These are phyloP conservation scores for Cladosporium sp. DNA, from an alignment of 2,329 filamentous ascomycete genomes.

Conservation along the genomic window DNA sequence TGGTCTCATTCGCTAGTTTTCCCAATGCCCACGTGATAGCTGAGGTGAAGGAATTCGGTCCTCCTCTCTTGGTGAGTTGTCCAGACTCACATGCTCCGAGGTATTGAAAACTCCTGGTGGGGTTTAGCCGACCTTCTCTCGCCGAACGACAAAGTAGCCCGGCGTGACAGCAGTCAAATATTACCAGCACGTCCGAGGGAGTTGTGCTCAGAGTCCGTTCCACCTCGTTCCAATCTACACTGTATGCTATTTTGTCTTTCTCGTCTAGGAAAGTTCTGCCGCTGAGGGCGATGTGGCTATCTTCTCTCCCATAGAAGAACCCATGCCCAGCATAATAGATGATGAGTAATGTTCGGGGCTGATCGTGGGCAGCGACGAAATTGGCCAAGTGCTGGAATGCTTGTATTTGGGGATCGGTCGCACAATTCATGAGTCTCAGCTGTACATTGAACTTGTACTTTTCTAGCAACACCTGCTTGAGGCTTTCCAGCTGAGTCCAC, in stretches of 20 bases:
- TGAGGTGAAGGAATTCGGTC: neutral
- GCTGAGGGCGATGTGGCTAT: neutral
- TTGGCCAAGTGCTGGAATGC: conserved; percentile 18
- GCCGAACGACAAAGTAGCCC: neutral
- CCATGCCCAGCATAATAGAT: conserved; percentile 32
- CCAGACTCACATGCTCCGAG: neutral
- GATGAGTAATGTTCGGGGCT: conserved; percentile 22
- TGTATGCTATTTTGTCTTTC: neutral
- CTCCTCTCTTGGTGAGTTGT: neutral
- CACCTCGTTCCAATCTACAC: neutral
- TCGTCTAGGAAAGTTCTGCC: neutral
- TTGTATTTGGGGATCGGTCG: conserved; percentile 13
- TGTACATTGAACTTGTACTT: neutral
- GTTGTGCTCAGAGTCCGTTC: neutral
- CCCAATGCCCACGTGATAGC: neutral
- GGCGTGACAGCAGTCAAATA: neutral
- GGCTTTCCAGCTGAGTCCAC: neutral
- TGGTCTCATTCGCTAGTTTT: neutral
- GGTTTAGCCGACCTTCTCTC: neutral
- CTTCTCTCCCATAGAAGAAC: neutral
- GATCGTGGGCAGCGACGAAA: conserved; percentile 22
- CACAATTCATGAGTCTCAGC: neutral
- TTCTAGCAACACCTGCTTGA: neutral
- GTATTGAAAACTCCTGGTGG: neutral
- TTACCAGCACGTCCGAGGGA: neutral